Base-by-base conservation (phyloP, 179 eudicot genomes). In the Sideroxylon spinosum region DNA sequence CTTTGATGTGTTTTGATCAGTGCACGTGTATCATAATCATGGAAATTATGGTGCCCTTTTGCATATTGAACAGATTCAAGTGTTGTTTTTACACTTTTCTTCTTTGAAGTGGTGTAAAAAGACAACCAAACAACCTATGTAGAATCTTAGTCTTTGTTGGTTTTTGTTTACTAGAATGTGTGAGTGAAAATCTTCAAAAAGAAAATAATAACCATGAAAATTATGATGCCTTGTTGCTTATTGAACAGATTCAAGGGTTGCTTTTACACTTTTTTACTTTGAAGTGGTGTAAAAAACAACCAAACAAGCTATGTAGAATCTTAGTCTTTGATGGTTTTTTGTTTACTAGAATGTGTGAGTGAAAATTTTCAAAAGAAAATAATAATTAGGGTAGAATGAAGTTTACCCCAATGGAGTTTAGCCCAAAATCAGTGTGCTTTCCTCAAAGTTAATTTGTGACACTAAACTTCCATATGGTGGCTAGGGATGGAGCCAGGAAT, bases 1-100 rank as follows among this genome's bases (percentile, higher is more conserved):
- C 12, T 37, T 2, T 13, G 16, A 71, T 50, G n/a, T 49, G 49
- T 72, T 84, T 50, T 79, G 25, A 25, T 12, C 0, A 22, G 71
- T 52, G 56, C 68, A 0, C 60, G 50, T 26, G 93, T 2, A 55
- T 50, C 0, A 14, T 2, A 22, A 25, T 53, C 28, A 13, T 19
- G 28, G 0, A 12, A 13, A 28, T 26, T 37, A 17, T 20, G 37
- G 0, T 28, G 44, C 66, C 16, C 26, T 14, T 2, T 74, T 14
- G 64, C 20, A 52, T 25, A 8, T 50, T 10, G 7, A 52, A 16
- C 16, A 2, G 59, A 55, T 55, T 55, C 59, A 12, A 55, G 59
- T 13, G 13, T 55, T 55, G 60, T 11, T 16, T 55, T 55, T 37
- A 37, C 44, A 3, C 44, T 37, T 37, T 37, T 37, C 44, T 37